Conservation (phyloP, 2,329 filamentous ascomycete species). For the Trichoderma arundinaceum region DNA sequence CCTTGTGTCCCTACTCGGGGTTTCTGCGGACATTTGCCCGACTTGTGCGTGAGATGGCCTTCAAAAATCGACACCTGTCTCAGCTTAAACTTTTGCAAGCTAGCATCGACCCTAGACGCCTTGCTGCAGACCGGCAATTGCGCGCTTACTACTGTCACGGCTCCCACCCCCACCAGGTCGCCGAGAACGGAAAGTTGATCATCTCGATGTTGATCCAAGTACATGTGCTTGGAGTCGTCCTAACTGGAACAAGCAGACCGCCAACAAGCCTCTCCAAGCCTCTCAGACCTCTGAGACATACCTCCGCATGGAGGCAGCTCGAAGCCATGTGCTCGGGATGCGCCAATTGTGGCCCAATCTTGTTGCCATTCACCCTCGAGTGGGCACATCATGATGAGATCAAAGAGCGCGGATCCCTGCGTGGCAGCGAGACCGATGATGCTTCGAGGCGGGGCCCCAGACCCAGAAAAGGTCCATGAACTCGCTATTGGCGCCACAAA, state of each 20-base stretch:
- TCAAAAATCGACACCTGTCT: background rate
- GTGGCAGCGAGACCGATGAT: background rate
- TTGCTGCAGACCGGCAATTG: constrained; percentile 10
- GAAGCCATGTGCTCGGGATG: background rate
- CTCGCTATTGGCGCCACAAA: constrained; percentile 11
- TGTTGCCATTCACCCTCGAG: background rate
- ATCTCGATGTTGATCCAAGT: background rate
- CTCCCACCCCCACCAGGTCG: background rate
- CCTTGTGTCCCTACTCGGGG: constrained; percentile 2
- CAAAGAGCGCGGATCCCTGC: constrained; percentile 9
- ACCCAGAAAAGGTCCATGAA: constrained; percentile 11
- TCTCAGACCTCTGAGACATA: constrained; percentile 15
- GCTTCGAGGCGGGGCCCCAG: constrained; percentile 21
- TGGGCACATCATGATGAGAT: constrained; percentile 23
- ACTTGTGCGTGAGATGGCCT: constrained; percentile 20
- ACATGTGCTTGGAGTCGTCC: background rate
- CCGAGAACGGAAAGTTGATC: constrained; percentile 22
- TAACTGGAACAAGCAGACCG: background rate
- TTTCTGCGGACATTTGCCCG: constrained; percentile 24
- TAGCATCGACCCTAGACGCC: background rate
- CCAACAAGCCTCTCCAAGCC: background rate
- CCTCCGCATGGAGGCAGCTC: background rate
- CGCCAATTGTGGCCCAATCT: background rate
- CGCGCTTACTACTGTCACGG: background rate
- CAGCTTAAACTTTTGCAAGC: constrained; percentile 12